These are phyloP conservation scores for Raffaelea albimanens DNA, from an alignment of 2,329 filamentous ascomycete genomes.

Conservation along the genomic window DNA sequence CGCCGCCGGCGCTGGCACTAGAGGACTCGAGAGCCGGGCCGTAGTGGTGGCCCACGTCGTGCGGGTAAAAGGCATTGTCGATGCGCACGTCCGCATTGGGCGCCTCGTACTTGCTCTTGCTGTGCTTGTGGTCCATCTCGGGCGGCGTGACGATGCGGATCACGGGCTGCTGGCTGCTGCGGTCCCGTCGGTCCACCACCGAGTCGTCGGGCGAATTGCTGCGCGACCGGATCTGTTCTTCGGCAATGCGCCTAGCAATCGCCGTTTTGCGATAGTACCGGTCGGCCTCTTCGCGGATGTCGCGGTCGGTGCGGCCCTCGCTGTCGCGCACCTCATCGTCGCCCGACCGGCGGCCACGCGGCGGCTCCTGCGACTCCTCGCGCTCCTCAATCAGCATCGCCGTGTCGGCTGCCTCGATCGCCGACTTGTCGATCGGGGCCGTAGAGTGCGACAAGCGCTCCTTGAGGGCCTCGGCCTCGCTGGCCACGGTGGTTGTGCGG, in stretches of 20 bases:
- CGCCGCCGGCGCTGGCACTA: constrained; percentile 15
- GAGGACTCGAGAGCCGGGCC: constrained; percentile 15
- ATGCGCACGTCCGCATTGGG: constrained; percentile 56
- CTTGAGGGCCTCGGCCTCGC: constrained; percentile 36
- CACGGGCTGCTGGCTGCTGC: constrained; percentile 15
- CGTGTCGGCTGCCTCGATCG: constrained; percentile 36
- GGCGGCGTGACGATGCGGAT: constrained; percentile 46
- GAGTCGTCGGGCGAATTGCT: constrained; percentile 44
- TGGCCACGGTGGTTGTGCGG: constrained; percentile 6
- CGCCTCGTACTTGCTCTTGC: constrained; percentile 42
- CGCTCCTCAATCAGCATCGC: constrained; percentile 28
- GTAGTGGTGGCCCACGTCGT: constrained; percentile 32
- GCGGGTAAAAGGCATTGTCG: constrained; percentile 48
- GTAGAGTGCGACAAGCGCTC: constrained; percentile 38
- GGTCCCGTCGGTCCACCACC: constrained; percentile 30
- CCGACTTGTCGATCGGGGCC: constrained; percentile 33
- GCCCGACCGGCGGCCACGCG: constrained; percentile 9
- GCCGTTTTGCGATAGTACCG: constrained; percentile 46
- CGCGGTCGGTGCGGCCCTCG: constrained; percentile 11
- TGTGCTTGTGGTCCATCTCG: constrained; percentile 32
- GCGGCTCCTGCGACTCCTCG: constrained; percentile 17
- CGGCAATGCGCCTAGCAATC: constrained; percentile 42
- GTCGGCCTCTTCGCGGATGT: constrained; percentile 44
- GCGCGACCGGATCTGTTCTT: constrained; percentile 44
- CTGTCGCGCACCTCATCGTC: constrained; percentile 9